Conservation (phyloP, 179 eudicot species). For the Drosera spatulata region DNA sequence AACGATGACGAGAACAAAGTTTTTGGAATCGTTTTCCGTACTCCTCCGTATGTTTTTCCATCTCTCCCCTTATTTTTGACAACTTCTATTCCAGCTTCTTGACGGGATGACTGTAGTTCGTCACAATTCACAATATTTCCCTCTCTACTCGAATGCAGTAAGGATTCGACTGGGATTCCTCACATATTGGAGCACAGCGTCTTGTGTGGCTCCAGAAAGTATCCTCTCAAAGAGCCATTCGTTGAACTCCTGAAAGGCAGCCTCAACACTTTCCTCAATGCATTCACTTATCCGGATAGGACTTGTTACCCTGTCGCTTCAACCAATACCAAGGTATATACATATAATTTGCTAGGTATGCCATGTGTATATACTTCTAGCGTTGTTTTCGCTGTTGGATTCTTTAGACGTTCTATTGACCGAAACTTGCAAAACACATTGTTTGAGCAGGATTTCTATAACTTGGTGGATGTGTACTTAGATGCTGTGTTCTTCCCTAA, state of each 20-base stretch:
- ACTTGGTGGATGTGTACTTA: constrained; percentile 94
- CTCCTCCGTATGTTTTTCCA: constrained; percentile 71
- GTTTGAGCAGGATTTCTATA: constrained; percentile 71
- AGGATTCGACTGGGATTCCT: constrained; percentile 96
- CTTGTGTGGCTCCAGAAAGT: constrained; percentile 93
- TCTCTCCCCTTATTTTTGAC: too few relatives aligned
- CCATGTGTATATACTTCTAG: neutral
- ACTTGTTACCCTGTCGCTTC: constrained; percentile 99
- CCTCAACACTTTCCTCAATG: constrained; percentile 84
- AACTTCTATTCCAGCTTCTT: neutral
- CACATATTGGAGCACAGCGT: constrained; percentile 97
- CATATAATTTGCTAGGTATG: neutral
- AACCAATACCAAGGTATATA: constrained; percentile 74
- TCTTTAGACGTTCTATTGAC: neutral
- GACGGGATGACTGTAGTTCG: neutral
- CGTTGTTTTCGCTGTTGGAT: neutral
- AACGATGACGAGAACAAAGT: constrained; percentile 97
- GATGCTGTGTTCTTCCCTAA: constrained; percentile 97
- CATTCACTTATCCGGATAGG: constrained; percentile 96
- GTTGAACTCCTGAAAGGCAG: constrained; percentile 96
- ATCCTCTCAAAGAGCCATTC: constrained; percentile 94
- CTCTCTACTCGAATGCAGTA: constrained; percentile 31
- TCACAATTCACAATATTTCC: neutral
- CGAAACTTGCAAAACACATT: neutral
- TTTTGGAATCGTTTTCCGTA: constrained; percentile 86